phyloP scores from a whole-genome alignment of 2,329 filamentous ascomycete species.

The Dissoconium aciculare region DNA sequence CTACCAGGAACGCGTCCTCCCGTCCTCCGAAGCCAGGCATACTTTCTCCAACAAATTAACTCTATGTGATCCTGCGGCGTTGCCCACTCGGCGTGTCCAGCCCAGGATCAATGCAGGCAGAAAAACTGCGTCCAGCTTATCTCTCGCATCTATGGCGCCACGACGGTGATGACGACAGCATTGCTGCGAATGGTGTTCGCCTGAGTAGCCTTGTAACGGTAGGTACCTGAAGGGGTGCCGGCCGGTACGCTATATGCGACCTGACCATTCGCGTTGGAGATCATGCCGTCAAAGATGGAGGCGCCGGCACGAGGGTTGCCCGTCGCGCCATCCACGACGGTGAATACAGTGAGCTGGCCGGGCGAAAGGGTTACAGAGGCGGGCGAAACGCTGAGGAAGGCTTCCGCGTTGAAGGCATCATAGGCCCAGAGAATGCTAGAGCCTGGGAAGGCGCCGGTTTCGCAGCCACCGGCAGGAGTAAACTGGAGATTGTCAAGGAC shows the following conservation, averaged over 20 bases:
- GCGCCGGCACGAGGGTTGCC: conserved; percentile 4
- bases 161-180: conserved; percentile 3
- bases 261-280: conserved; percentile 5
- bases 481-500: conserved; percentile 9
- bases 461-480: conserved; percentile 9
- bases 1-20: too few species aligned
- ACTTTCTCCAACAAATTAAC: too few species aligned
- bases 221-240: conserved; percentile 7
- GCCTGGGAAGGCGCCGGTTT: conserved; percentile 2
- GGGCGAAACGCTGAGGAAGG: conserved; percentile 2
- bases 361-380: conserved; percentile 3
- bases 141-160: too few species aligned
- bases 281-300: conserved; percentile 5
- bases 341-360: conserved; percentile 2
- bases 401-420: conserved; percentile 6
- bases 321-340: conserved; percentile 2
- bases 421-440: conserved; percentile 6
- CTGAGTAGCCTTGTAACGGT: conserved; percentile 10
- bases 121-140: too few species aligned
- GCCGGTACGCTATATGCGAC: conserved; percentile 7
- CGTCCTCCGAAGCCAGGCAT: too few species aligned
- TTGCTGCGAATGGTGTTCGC: conserved; percentile 5
- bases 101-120: too few species aligned
- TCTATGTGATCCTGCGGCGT: too few species aligned
- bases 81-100: too few species aligned